Percentiles rank a stretch among this genome's conserved stretches.
These are phyloP conservation scores for Houttuynia cordata DNA, from an alignment of 164 flowering plant species.

Conservation along the genomic window DNA sequence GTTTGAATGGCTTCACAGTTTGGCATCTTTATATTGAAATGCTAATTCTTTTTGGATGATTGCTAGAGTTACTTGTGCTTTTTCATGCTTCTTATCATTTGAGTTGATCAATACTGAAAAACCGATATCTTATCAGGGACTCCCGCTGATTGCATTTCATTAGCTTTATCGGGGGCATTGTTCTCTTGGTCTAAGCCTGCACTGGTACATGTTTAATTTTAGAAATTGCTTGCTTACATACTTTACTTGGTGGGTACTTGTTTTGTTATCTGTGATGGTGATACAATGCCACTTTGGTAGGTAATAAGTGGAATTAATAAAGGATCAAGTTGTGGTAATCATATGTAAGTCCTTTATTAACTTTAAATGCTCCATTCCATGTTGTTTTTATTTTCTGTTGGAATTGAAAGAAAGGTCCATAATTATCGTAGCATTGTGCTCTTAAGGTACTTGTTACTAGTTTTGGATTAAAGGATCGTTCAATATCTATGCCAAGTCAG, in stretches of 20 bases:
- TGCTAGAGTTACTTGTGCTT: background rate
- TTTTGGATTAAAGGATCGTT: no score
- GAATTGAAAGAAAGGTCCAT: no score
- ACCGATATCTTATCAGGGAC: slow-evolving; percentile 42
- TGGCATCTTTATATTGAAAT: background rate
- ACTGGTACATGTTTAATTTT: slow-evolving; percentile 42
- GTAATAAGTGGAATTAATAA: slow-evolving; percentile 88
- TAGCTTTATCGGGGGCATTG: slow-evolving; percentile 87
- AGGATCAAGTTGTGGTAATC: slow-evolving; percentile 88
- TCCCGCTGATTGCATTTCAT: slow-evolving; percentile 89
- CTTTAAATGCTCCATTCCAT: background rate
- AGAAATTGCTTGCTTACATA: background rate
- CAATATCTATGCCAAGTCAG: no score
- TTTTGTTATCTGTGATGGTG: background rate
- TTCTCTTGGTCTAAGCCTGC: slow-evolving; percentile 91
- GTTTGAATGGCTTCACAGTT: no score
- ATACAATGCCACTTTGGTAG: slow-evolving; percentile 17
- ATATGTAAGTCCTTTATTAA: slow-evolving; percentile 43
- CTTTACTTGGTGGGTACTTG: background rate
- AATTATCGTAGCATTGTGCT: no score
- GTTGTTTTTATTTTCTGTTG: background rate
- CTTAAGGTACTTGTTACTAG: no score
- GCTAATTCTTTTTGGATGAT: background rate
- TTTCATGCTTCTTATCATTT: background rate
- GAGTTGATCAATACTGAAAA: background rate